Evolutionary conservation across 179 eudicot genomes (phyloP).

Genomic region (Vitellaria paradoxa): DNA sequence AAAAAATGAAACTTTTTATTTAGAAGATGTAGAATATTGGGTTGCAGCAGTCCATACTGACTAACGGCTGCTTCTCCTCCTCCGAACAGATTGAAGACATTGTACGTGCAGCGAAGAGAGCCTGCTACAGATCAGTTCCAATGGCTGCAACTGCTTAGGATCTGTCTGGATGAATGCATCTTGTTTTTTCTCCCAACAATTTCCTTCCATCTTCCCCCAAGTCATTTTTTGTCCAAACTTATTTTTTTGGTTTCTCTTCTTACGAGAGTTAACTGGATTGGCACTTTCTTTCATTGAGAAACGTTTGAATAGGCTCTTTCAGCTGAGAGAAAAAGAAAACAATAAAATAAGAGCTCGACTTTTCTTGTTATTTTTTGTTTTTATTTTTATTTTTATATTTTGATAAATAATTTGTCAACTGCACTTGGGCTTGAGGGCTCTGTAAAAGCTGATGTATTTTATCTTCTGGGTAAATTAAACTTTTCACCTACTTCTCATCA

Average conservation of each 20-base stretch:
- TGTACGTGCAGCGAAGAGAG: slow-evolving; percentile 78
- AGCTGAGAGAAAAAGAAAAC: too few species aligned
- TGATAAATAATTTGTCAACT: too few species aligned
- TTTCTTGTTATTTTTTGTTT: too few species aligned
- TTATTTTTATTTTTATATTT: too few species aligned
- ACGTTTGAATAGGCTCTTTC: neutral
- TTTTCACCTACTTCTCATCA: too few species aligned
- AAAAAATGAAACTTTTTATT: neutral
- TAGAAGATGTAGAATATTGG: neutral
- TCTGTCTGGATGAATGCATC: neutral
- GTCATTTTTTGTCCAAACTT: neutral
- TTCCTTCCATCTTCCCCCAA: too few species aligned
- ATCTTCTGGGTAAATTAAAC: too few species aligned
- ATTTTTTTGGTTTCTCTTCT: neutral
- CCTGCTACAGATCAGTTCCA: slow-evolving; percentile 61
- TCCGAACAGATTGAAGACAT: slow-evolving; percentile 64
- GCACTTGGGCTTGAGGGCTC: too few species aligned
- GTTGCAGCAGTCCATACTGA: neutral
- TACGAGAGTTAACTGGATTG: slow-evolving; percentile 1
- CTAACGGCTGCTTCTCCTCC: neutral
- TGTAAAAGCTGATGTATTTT: too few species aligned
- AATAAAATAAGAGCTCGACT: too few species aligned
- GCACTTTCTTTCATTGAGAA: neutral
- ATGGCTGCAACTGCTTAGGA: slow-evolving; percentile 47
- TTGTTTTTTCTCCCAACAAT: neutral